Evolutionary conservation across 2,329 filamentous ascomycete species (phyloP), one percentile per base, ranked within the genome.

Genomic region (Penicillium sumatraense): DNA sequence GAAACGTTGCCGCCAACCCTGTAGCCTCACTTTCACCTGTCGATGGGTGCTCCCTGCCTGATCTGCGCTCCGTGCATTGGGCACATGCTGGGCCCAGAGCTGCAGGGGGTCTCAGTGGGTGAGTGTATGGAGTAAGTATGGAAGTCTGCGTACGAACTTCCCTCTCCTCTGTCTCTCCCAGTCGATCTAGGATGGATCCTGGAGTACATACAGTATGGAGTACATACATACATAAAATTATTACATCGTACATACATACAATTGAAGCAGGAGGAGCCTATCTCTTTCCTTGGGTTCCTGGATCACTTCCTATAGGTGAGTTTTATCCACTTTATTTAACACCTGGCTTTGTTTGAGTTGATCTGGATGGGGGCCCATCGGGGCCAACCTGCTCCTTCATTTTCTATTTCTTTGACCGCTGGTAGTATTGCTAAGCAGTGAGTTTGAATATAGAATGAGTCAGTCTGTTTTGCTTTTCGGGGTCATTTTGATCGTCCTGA

Each of bases 21-120:
- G 53, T 49, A 62, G 59, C 59, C 59, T 62, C 59, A 62, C 59
- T 62, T 60, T 54, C 23, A 54, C 26, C 46, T 26, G 23, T 21
- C 14, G 6, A 7, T n/a, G 35, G 27, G 48, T 24, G 24, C 21
- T 46, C 45, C 54, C 49, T 58, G 56, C 58, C 58, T 61, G 56
- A 61, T 59, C 54, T 46, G 45, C 33, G 41, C 46, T 50, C 54
- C 23, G 40, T 40, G 50, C 51, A 57, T 57, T 57, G 54, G 54
- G 54, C 51, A 57, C 50, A 57, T 56, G 50, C 42, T 46, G 24
- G 26, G 16, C 14, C 42, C 41, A 29, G n/a, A 13, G 36, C 14
- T 8, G 20, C 8, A 42, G 20, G 14, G 33, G n/a, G n/a, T n/a
- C n/a, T n/a, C n/a, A n/a, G n/a, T n/a, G n/a, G n/a, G n/a, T n/a